phyloP scores from a whole-genome alignment of 1,284 basidiomycete species.

The Porogramme epimiltina region DNA sequence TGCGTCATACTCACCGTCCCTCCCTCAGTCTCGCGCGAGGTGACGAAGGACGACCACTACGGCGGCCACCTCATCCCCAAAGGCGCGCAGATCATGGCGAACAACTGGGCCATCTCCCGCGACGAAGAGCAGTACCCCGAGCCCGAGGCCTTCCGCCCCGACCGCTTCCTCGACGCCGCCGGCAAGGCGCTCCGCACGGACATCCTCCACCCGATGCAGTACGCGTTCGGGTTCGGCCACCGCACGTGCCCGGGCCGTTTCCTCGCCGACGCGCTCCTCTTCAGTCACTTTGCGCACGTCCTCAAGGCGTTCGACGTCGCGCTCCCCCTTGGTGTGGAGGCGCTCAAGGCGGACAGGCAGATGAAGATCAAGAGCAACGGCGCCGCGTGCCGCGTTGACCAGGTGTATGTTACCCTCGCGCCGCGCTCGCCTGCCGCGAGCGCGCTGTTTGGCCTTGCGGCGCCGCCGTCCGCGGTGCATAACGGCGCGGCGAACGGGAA shows the following conservation, averaged over 20 bases:
- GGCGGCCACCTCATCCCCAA: conserved; percentile 29
- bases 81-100: conserved; percentile 29
- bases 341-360: conserved; percentile 9
- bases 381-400: conserved; percentile 6
- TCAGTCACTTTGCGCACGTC: conserved; percentile 19
- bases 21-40: conserved; percentile 22
- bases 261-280: conserved; percentile 24
- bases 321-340: conserved; percentile 10
- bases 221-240: conserved; percentile 22
- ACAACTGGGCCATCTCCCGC: conserved; percentile 27
- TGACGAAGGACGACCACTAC: conserved; percentile 30
- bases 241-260: conserved; percentile 20
- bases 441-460: neutral
- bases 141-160: conserved; percentile 23
- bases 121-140: conserved; percentile 20
- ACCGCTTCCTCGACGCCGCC: conserved; percentile 19
- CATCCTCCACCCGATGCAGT: conserved; percentile 31
- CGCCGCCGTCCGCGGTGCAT: too few relatives aligned
- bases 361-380: neutral
- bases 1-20: neutral
- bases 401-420: neutral
- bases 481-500: neutral
- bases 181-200: conserved; percentile 16
- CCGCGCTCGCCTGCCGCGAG: conserved; percentile 6
- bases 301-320: conserved; percentile 17